phyloP scores from a whole-genome alignment of 169 alveolate genomes.

The Babesia sp. region DNA sequence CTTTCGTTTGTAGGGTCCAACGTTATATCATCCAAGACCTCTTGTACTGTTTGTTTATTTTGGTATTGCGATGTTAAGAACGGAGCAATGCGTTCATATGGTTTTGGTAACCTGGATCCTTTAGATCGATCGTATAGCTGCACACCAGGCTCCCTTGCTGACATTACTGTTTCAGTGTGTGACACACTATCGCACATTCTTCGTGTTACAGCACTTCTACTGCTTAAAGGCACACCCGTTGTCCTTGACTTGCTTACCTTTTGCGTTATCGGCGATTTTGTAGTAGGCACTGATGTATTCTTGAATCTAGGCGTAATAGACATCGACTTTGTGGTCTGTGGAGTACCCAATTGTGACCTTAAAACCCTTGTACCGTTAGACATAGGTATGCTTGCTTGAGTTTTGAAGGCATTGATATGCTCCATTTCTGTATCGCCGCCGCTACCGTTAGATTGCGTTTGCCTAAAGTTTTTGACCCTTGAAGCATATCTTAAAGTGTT shows the following conservation, averaged over 20 bases:
- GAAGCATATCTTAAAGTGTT: constrained; percentile 97
- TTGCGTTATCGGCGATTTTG: constrained; percentile 1
- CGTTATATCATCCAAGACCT: constrained; percentile 4
- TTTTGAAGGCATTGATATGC: background rate
- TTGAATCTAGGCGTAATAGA: constrained; percentile 3
- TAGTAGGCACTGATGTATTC: background rate
- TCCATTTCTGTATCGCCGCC: constrained; percentile 34
- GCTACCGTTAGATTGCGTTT: constrained; percentile 44
- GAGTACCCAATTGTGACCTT: background rate
- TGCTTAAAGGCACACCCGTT: background rate
- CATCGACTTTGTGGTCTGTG: constrained; percentile 4
- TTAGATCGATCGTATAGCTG: background rate
- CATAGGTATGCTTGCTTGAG: background rate
- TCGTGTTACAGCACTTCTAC: background rate
- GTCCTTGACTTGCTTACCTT: constrained; percentile 2
- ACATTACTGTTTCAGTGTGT: background rate
- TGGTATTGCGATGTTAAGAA: background rate
- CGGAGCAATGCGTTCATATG: background rate
- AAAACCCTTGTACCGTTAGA: background rate
- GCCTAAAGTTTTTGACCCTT: constrained; percentile 92
- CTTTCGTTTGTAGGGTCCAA: constrained; percentile 5
- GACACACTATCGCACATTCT: background rate
- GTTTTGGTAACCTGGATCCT: constrained; percentile 15
- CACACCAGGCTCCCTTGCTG: constrained; percentile 2
- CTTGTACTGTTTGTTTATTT: background rate